phyloP scores from a whole-genome alignment of 106 monocot genomes.

The Dendrobium chrysotoxum region DNA sequence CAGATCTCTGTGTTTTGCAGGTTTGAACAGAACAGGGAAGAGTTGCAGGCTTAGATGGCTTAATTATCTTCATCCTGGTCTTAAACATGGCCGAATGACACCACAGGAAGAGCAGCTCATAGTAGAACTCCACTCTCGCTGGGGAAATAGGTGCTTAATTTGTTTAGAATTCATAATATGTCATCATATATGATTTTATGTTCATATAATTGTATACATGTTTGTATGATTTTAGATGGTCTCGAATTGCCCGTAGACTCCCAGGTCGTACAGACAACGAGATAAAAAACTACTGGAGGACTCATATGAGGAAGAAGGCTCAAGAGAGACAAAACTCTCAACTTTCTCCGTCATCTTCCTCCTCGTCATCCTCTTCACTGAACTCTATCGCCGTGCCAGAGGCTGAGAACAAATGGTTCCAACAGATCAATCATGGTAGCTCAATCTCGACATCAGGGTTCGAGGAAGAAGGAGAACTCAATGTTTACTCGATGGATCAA shows the following conservation, averaged over 20 bases:
- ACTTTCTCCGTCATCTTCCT: conserved; percentile 13
- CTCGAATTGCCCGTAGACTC: conserved; percentile 55
- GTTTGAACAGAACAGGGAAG: conserved; percentile 74
- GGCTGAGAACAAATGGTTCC: background rate
- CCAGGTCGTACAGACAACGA: conserved; percentile 81
- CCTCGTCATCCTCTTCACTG: conserved; percentile 9
- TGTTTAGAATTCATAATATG: background rate
- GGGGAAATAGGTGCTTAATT: conserved; percentile 55
- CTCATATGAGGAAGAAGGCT: conserved; percentile 77
- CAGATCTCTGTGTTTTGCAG: conserved; percentile 17
- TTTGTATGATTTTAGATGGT: conserved; percentile 41
- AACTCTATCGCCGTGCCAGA: background rate
- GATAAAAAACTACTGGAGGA: conserved; percentile 92
- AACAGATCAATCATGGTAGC: background rate
- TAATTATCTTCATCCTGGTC: conserved; percentile 52
- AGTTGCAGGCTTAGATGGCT: conserved; percentile 34
- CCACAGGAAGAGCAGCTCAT: conserved; percentile 52
- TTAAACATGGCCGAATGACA: conserved; percentile 54
- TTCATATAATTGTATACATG: no score
- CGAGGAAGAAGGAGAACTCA: conserved; percentile 12
- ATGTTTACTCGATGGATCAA: conserved; percentile 55
- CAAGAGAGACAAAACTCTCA: conserved; percentile 43
- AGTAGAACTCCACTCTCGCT: conserved; percentile 52
- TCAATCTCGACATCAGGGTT: background rate
- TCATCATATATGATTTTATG: background rate